A percentile compares a stretch with the other conserved stretches of the same genome.
Conservation (phyloP, 176 grass and related monocot species). For the Tillandsia fasciculata region DNA sequence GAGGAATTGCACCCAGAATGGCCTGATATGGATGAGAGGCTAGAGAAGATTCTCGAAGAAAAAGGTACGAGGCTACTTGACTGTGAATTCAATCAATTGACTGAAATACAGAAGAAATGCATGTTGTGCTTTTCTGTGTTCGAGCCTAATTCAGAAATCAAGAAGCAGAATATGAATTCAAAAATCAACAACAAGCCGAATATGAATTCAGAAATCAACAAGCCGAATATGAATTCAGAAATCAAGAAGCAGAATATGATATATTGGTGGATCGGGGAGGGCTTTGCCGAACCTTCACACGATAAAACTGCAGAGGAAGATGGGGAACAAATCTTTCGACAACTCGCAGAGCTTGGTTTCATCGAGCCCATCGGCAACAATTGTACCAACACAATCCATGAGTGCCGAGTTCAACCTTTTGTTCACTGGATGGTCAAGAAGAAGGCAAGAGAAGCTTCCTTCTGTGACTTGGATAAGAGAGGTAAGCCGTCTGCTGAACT, state of each 20-base stretch:
- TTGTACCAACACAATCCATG: slow-evolving; percentile 27
- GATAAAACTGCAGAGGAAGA: not conserved
- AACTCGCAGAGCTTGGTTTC: slow-evolving; percentile 16
- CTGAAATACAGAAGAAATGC: not conserved
- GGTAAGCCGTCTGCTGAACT: no score
- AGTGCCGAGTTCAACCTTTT: slow-evolving; percentile 37
- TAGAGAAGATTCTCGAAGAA: no score
- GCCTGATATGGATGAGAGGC: no score
- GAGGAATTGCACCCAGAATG: no score
- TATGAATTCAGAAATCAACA: slow-evolving; percentile 22
- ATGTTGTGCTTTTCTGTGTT: slow-evolving; percentile 39
- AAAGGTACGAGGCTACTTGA: no score
- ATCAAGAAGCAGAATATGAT: slow-evolving; percentile 36
- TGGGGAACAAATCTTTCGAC: no score
- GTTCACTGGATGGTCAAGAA: slow-evolving; percentile 50
- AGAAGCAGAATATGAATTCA: slow-evolving; percentile 26
- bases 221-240: not conserved
- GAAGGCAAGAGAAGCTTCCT: not conserved
- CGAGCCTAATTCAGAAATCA: slow-evolving; percentile 19
- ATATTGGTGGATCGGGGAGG: slow-evolving; percentile 33
- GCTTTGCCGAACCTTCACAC: no score
- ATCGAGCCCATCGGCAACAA: slow-evolving; percentile 27
- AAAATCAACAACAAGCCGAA: slow-evolving; percentile 27
- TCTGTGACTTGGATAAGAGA: not conserved
- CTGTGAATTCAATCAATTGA: no score